A percentile compares a stretch with the other conserved stretches of the same genome.
Conservation (phyloP, 768 basidiomycete species). For the Phanerochaete carnosa region DNA sequence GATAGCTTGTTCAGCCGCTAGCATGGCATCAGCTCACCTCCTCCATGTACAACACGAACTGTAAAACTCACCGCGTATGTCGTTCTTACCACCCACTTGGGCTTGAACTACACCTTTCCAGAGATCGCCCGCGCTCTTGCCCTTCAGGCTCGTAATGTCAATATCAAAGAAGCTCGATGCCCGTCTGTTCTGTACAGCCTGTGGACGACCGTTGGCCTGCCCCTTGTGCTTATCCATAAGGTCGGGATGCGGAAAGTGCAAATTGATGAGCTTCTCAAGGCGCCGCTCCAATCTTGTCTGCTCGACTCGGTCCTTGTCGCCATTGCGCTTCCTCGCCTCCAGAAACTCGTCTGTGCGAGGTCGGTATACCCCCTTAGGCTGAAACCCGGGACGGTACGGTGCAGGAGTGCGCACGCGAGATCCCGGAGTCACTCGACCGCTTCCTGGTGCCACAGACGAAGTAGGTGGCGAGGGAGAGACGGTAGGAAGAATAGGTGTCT, state of each 20-base stretch:
- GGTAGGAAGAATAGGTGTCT: conserved; percentile 9
- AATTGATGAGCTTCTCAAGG: conserved; percentile 79
- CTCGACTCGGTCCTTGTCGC: conserved; percentile 62
- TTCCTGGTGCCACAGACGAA: conserved; percentile 18
- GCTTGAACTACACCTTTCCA: conserved; percentile 61
- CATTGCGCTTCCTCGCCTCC: conserved; percentile 35
- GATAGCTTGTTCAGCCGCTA: conserved; percentile 85
- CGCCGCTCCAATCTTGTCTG: conserved; percentile 81
- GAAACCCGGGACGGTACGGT: conserved; percentile 86
- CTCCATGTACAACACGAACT: background rate
- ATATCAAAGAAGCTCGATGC: conserved; percentile 75
- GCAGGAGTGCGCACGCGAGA: conserved; percentile 30
- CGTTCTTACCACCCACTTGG: conserved; percentile 48
- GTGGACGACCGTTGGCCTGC: background rate
- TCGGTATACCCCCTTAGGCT: conserved; percentile 82
- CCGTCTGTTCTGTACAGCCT: conserved; percentile 31
- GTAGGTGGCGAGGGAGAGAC: conserved; percentile 19
- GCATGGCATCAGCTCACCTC: background rate
- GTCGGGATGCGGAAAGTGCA: conserved; percentile 56
- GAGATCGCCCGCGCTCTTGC: conserved; percentile 63
- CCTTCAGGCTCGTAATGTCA: conserved; percentile 52
- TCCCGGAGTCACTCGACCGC: conserved; percentile 1
- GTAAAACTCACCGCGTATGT: conserved; percentile 57
- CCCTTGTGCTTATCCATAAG: conserved; percentile 12
- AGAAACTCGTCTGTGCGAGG: conserved; percentile 83